Conservation (phyloP, 495 filamentous ascomycete genomes). For the Parachaetomium inaequale region DNA sequence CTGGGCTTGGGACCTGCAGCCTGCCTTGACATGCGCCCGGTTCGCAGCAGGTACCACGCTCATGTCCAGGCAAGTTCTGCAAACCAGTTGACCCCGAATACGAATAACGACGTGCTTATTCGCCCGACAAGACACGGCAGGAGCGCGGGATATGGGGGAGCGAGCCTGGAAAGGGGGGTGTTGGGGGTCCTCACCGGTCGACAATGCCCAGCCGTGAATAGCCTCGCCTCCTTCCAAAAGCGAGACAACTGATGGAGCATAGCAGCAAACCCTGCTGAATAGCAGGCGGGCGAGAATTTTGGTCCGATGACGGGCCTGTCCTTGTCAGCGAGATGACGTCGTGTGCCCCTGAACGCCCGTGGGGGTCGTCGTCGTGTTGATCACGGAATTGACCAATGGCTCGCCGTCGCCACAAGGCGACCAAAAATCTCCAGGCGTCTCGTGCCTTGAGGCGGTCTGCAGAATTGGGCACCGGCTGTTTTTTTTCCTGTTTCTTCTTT, state of each 20-base stretch:
- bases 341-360: neutral
- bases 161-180: neutral
- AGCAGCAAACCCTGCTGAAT: neutral
- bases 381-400: conserved; percentile 9
- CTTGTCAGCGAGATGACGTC: neutral
- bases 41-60: neutral
- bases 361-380: conserved; percentile 3
- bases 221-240: neutral
- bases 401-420: neutral
- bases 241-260: neutral
- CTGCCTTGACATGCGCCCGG: neutral
- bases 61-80: too few relatives aligned
- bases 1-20: neutral
- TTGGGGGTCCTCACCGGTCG: neutral
- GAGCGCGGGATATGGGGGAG: neutral
- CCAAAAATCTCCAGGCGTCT: neutral
- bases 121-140: neutral
- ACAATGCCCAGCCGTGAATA: neutral
- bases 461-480: neutral
- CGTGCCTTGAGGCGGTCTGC: neutral
- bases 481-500: neutral
- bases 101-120: too few relatives aligned
- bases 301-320: neutral
- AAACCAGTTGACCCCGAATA: too few relatives aligned
- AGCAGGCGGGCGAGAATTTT: neutral